These are phyloP conservation scores for Chrysosphaeria jannelii DNA, from an alignment of 2,329 filamentous ascomycete species.

Conservation along the genomic window DNA sequence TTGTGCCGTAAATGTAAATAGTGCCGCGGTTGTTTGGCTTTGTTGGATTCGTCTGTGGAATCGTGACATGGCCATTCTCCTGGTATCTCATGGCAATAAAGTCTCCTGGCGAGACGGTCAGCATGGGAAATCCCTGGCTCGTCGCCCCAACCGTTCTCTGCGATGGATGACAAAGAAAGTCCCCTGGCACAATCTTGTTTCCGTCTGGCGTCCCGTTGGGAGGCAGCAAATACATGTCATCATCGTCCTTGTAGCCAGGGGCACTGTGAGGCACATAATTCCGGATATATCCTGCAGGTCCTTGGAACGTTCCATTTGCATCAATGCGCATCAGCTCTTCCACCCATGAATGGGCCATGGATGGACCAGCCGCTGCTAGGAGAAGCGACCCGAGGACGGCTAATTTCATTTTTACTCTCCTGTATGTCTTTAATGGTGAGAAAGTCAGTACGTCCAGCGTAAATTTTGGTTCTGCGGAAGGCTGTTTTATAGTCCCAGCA, in stretches of 20 bases:
- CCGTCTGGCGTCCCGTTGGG: slow-evolving; percentile 16
- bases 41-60: slow-evolving; percentile 20
- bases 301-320: slow-evolving; percentile 41
- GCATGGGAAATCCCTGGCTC: slow-evolving; percentile 25
- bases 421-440: no score
- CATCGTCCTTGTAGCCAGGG: slow-evolving; percentile 22
- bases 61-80: slow-evolving; percentile 49
- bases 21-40: slow-evolving; percentile 37
- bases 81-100: slow-evolving; percentile 34
- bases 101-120: slow-evolving; percentile 28
- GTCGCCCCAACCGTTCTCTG: slow-evolving; percentile 28
- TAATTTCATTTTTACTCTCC: no score
- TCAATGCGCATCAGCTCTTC: slow-evolving; percentile 45
- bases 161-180: slow-evolving; percentile 29
- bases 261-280: slow-evolving; percentile 29
- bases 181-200: slow-evolving; percentile 15
- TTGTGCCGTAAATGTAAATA: slow-evolving; percentile 47
- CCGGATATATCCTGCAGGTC: slow-evolving; percentile 42
- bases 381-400: no score
- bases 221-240: slow-evolving; percentile 34
- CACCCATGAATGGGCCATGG: slow-evolving; percentile 47
- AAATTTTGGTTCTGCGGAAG: no score
- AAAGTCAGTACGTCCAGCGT: no score
- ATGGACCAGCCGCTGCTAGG: slow-evolving; percentile 4
- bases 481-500: no score